Percentiles rank a stretch among this genome's conserved stretches.
Evolutionary conservation across 2,329 filamentous ascomycete species (phyloP).

Genomic region (Aspergillus brasiliensis): DNA sequence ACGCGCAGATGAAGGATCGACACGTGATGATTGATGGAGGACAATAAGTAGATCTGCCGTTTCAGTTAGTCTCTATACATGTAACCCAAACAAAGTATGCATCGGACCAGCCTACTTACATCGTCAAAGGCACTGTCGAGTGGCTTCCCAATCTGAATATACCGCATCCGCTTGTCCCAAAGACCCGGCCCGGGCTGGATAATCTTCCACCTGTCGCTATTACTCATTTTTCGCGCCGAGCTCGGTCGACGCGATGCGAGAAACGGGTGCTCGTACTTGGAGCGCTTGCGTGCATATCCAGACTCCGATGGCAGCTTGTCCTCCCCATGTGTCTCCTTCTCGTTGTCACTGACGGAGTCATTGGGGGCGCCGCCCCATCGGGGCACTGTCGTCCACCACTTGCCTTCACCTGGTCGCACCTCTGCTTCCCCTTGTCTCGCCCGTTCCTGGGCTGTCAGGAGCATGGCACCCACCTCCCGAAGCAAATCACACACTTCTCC

Average conservation of each 20-base stretch:
- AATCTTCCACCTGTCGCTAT: conserved; percentile 56
- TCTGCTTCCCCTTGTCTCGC: conserved; percentile 57
- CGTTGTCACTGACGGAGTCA: conserved; percentile 33
- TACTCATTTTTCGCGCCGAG: conserved; percentile 46
- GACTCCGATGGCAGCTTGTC: conserved; percentile 26
- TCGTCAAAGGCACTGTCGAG: conserved; percentile 53
- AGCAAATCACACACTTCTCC: conserved; percentile 55
- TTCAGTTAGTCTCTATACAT: conserved; percentile 8
- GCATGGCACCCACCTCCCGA: conserved; percentile 59
- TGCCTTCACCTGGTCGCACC: conserved; percentile 54
- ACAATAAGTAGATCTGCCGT: conserved; percentile 61
- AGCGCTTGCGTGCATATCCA: conserved; percentile 42
- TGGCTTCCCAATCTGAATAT: conserved; percentile 59
- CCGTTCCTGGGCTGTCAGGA: conserved; percentile 63
- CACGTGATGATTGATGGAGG: conserved; percentile 64
- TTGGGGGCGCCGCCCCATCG: conserved; percentile 58
- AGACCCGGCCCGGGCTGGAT: conserved; percentile 52
- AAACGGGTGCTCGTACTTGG: conserved; percentile 38
- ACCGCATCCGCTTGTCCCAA: conserved; percentile 61
- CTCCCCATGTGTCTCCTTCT: conserved; percentile 32
- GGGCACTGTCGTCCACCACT: conserved; percentile 62
- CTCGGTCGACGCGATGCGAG: conserved; percentile 34
- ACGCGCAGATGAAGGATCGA: conserved; percentile 61
- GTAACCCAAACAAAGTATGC: background rate
- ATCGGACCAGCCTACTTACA: conserved; percentile 42